Evolutionary conservation across 2,329 filamentous ascomycete species (phyloP).

Genomic region (Exophiala alcalophila): DNA sequence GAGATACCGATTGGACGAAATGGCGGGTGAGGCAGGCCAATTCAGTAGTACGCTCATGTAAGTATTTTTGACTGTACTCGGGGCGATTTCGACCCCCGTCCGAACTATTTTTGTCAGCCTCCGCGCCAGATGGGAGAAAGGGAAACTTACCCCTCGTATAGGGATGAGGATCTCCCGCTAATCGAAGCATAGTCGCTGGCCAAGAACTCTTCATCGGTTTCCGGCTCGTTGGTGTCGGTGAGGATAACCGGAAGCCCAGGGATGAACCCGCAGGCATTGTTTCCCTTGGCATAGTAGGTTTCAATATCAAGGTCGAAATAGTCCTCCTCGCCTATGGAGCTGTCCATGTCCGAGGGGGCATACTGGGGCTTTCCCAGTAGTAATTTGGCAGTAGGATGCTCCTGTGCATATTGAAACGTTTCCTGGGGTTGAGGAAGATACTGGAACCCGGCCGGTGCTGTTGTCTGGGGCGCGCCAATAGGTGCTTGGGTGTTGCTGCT

Average conservation of each 20-base stretch:
- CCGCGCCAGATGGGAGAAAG: neutral
- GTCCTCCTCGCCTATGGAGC: conserved; percentile 26
- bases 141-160: conserved; percentile 19
- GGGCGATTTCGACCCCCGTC: conserved; percentile 21
- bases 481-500: conserved; percentile 7
- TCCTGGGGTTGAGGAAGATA: conserved; percentile 9
- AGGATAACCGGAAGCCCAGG: conserved; percentile 27
- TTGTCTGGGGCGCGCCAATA: conserved; percentile 2
- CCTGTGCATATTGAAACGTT: conserved; percentile 14
- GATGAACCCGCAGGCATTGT: conserved; percentile 30
- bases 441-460: conserved; percentile 9
- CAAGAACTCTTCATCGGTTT: conserved; percentile 26
- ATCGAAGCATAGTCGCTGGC: conserved; percentile 25
- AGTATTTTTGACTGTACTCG: conserved; percentile 27
- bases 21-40: conserved; percentile 39
- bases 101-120: conserved; percentile 8
- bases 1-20: conserved; percentile 37
- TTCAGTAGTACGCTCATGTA: conserved; percentile 31
- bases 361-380: conserved; percentile 23
- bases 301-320: conserved; percentile 31
- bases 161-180: conserved; percentile 23
- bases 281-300: conserved; percentile 28
- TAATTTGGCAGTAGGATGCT: conserved; percentile 24
- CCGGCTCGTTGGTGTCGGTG: conserved; percentile 24
- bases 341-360: conserved; percentile 23